phyloP scores from a whole-genome alignment of 176 grass and related monocot genomes.

The Oryza coarctata region DNA sequence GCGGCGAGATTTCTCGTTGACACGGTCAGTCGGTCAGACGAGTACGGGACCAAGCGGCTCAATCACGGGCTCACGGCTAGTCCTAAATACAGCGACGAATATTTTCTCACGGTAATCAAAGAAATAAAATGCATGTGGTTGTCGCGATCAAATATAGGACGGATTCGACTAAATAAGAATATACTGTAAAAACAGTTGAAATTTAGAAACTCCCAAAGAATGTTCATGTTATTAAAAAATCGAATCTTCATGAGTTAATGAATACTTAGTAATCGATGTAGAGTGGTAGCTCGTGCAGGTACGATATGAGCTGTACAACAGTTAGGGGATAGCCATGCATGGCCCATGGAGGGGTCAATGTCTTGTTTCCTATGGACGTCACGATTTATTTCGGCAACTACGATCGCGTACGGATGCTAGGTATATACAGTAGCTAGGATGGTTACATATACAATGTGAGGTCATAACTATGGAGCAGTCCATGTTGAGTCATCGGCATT shows the following conservation, averaged over 20 bases:
- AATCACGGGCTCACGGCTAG: neutral
- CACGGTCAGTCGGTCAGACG: neutral
- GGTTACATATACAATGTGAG: too few species aligned
- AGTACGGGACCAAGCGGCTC: too few species aligned
- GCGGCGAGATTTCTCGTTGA: neutral
- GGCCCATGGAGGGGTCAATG: neutral
- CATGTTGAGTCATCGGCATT: neutral
- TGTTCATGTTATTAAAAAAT: too few species aligned
- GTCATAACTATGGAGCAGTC: neutral
- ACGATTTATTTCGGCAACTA: neutral
- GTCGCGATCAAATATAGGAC: too few species aligned
- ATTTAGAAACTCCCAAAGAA: too few species aligned
- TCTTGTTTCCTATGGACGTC: neutral
- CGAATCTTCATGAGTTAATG: too few species aligned
- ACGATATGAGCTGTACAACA: neutral
- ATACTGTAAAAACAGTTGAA: too few species aligned
- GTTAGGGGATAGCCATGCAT: too few species aligned
- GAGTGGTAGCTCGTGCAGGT: neutral
- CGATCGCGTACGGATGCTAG: neutral
- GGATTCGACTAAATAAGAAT: too few species aligned
- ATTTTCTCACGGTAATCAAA: too few species aligned
- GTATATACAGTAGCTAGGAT: neutral
- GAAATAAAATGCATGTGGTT: too few species aligned
- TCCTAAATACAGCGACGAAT: neutral
- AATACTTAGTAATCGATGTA: neutral